Evolutionary conservation across 768 basidiomycete genomes (phyloP).

Genomic region (Tylopilus intermedius): DNA sequence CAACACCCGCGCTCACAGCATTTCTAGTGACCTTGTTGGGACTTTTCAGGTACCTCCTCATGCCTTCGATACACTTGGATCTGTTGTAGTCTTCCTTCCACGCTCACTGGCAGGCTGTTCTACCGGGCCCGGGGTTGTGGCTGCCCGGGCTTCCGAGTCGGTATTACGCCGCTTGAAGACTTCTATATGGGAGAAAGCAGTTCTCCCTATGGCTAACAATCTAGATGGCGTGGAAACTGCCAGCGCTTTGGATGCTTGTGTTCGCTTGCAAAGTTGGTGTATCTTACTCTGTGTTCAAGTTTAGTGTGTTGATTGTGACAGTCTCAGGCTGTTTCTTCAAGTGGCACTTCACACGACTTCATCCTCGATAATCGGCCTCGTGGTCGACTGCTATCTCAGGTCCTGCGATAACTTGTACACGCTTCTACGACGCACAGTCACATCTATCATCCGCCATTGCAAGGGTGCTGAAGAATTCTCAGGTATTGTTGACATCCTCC

Average conservation of each 20-base stretch:
- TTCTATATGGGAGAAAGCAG: slow-evolving; percentile 50
- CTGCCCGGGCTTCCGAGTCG: slow-evolving; percentile 83
- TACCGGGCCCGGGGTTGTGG: slow-evolving; percentile 47
- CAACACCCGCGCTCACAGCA: slow-evolving; percentile 53
- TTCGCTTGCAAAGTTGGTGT: slow-evolving; percentile 69
- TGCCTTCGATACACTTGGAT: slow-evolving; percentile 53
- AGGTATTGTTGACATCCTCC: too few species aligned
- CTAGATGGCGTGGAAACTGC: slow-evolving; percentile 54
- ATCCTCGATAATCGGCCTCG: slow-evolving; percentile 51
- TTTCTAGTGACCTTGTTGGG: slow-evolving; percentile 65
- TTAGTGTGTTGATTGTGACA: slow-evolving; percentile 23
- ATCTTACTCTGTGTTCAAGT: slow-evolving; percentile 2
- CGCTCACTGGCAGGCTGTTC: slow-evolving; percentile 23
- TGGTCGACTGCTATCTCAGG: slow-evolving; percentile 52
- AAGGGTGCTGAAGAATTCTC: slow-evolving; percentile 47
- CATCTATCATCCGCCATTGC: slow-evolving; percentile 80
- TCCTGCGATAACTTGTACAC: slow-evolving; percentile 39
- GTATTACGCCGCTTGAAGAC: slow-evolving; percentile 68
- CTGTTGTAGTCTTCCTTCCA: slow-evolving; percentile 50
- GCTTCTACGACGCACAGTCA: slow-evolving; percentile 66
- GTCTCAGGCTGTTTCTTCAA: slow-evolving; percentile 86
- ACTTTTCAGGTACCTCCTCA: slow-evolving; percentile 68
- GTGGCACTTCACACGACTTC: slow-evolving; percentile 77
- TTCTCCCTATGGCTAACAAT: slow-evolving; percentile 49
- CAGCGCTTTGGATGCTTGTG: slow-evolving; percentile 65